phyloP scores from a whole-genome alignment of 495 filamentous ascomycete genomes.

The Penicillium goetzii region DNA sequence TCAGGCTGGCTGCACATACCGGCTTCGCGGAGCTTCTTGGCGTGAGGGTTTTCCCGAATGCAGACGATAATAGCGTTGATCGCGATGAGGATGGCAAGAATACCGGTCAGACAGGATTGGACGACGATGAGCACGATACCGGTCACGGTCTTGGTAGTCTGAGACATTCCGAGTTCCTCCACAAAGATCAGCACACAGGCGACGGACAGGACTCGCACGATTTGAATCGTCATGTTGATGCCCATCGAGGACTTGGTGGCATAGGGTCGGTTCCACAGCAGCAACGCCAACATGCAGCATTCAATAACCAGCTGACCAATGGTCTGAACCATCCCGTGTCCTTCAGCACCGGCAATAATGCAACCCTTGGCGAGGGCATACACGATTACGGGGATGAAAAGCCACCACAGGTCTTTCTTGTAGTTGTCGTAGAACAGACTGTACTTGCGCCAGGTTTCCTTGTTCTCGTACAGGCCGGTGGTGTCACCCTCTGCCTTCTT shows the following conservation, averaged over 20 bases:
- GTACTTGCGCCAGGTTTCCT: constrained; percentile 92
- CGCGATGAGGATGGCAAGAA: constrained; percentile 85
- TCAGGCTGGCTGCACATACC: constrained; percentile 57
- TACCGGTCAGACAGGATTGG: constrained; percentile 80
- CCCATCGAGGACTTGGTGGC: constrained; percentile 83
- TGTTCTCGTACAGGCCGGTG: constrained; percentile 78
- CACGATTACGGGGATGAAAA: constrained; percentile 87
- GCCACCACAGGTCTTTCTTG: constrained; percentile 92
- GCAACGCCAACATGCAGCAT: constrained; percentile 65
- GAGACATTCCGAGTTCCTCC: constrained; percentile 84
- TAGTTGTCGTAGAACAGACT: constrained; percentile 96
- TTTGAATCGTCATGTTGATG: constrained; percentile 91
- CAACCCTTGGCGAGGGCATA: constrained; percentile 93
- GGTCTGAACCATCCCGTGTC: constrained; percentile 81
- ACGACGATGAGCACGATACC: constrained; percentile 89
- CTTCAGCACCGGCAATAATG: constrained; percentile 84
- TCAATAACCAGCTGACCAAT: constrained; percentile 81
- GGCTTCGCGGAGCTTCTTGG: constrained; percentile 79
- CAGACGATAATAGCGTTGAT: constrained; percentile 85
- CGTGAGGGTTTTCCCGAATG: constrained; percentile 87
- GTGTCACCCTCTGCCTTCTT: constrained; percentile 77
- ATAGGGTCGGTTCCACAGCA: constrained; percentile 86
- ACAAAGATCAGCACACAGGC: constrained; percentile 92
- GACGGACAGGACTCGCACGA: constrained; percentile 91
- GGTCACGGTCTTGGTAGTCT: constrained; percentile 93